A percentile compares a stretch with the other conserved stretches of the same genome.
These are phyloP conservation scores for Centella asiatica DNA, from an alignment of 129 eudicot species.

Conservation along the genomic window DNA sequence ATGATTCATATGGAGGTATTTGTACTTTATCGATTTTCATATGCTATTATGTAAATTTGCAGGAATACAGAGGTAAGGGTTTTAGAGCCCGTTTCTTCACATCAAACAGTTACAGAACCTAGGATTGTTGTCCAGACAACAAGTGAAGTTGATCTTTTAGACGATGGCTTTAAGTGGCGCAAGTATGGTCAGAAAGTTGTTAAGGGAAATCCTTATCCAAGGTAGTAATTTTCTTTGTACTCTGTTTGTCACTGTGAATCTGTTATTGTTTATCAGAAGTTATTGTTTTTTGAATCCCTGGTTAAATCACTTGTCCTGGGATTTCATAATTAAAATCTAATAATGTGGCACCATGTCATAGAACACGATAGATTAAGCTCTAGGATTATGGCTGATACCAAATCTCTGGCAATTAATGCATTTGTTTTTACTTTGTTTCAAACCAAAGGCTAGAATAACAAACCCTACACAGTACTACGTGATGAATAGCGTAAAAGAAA, in stretches of 20 bases:
- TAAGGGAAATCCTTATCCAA: constrained; percentile 93
- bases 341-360: too few species aligned
- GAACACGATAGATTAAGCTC: too few species aligned
- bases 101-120: constrained; percentile 73
- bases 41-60: constrained; percentile 12
- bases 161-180: constrained; percentile 95
- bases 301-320: too few species aligned
- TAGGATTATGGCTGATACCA: background rate
- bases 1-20: background rate
- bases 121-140: constrained; percentile 91
- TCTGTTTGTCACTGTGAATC: background rate
- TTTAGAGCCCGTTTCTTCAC: constrained; percentile 56
- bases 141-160: constrained; percentile 94
- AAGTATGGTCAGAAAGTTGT: constrained; percentile 95
- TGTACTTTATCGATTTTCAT: background rate
- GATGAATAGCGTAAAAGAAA: background rate
- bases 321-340: too few species aligned
- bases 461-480: background rate
- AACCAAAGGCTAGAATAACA: background rate
- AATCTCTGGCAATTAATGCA: background rate
- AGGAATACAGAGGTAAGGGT: constrained; percentile 62
- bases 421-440: background rate
- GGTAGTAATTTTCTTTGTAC: constrained; percentile 31
- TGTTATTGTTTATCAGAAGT: background rate
- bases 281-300: background rate